These are phyloP conservation scores for Aspergillus pseudonomiae DNA, from an alignment of 2,329 filamentous ascomycete genomes.

Conservation along the genomic window DNA sequence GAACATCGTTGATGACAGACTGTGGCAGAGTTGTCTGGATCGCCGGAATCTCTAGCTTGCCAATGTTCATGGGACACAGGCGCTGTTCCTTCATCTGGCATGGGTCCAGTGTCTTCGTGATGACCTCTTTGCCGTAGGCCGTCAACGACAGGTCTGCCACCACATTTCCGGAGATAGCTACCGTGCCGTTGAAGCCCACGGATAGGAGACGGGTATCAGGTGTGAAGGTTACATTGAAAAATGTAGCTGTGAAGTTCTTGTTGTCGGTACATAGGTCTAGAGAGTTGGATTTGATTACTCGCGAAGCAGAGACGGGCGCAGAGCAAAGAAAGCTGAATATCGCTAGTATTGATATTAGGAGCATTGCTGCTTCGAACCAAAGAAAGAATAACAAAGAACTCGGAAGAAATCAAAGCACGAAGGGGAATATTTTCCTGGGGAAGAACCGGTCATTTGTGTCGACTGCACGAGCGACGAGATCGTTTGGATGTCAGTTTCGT, in stretches of 20 bases:
- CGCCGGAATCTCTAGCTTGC: conserved; percentile 70
- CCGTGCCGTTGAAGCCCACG: conserved; percentile 78
- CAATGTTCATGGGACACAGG: conserved; percentile 87
- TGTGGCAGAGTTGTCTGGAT: conserved; percentile 66
- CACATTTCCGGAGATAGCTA: conserved; percentile 80
- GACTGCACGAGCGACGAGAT: conserved; percentile 5
- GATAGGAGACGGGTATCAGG: conserved; percentile 69
- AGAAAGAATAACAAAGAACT: background rate
- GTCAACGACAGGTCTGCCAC: conserved; percentile 73
- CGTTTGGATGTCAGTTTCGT: background rate
- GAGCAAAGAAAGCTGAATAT: background rate
- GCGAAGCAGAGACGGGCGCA: background rate
- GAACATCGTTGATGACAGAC: conserved; percentile 66
- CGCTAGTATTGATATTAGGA: conserved; percentile 1
- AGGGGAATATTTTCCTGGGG: background rate
- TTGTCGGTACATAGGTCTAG: conserved; percentile 82
- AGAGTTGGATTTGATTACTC: conserved; percentile 13
- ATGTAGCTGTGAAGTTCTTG: conserved; percentile 81
- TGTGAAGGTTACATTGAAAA: conserved; percentile 77
- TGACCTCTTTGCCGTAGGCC: conserved; percentile 78
- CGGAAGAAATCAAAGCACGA: background rate
- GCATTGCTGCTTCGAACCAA: background rate
- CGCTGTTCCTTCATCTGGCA: conserved; percentile 70
- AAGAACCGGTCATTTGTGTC: conserved; percentile 6
- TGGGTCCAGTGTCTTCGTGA: conserved; percentile 70